Evolutionary conservation across 2,329 filamentous ascomycete genomes (phyloP).

Genomic region (Triangularia verruculosa): DNA sequence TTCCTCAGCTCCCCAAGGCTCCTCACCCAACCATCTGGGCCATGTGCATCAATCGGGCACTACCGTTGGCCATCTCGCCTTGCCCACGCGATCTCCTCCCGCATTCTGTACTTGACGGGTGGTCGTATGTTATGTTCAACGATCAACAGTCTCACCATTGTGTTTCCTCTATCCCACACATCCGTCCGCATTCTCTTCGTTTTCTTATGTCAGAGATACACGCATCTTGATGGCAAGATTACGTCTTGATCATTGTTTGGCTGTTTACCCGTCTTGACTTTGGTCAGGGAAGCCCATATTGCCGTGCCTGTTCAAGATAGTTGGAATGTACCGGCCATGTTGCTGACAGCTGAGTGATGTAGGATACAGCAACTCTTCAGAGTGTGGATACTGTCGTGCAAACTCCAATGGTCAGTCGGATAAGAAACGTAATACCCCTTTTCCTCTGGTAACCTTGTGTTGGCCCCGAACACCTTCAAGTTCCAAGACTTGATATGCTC

Average conservation of each 20-base stretch:
- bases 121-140: slow-evolving; percentile 13
- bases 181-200: slow-evolving; percentile 6
- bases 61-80: slow-evolving; percentile 44
- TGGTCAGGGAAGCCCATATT: neutral
- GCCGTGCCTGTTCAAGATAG: neutral
- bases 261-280: neutral
- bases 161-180: slow-evolving; percentile 19
- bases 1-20: slow-evolving; percentile 27
- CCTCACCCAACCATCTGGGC: slow-evolving; percentile 47
- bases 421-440: slow-evolving; percentile 42
- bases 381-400: slow-evolving; percentile 52
- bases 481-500: neutral
- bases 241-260: slow-evolving; percentile 11
- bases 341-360: slow-evolving; percentile 15
- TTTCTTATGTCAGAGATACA: slow-evolving; percentile 24
- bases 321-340: neutral
- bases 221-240: slow-evolving; percentile 5
- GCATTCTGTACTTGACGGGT: slow-evolving; percentile 21
- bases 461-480: neutral
- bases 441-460: neutral
- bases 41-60: slow-evolving; percentile 43
- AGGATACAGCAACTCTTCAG: slow-evolving; percentile 53
- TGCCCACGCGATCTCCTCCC: slow-evolving; percentile 25
- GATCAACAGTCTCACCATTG: slow-evolving; percentile 3
- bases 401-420: slow-evolving; percentile 46